Conservation (phyloP, 306 rosid genomes). For the Rubus parviflorus region DNA sequence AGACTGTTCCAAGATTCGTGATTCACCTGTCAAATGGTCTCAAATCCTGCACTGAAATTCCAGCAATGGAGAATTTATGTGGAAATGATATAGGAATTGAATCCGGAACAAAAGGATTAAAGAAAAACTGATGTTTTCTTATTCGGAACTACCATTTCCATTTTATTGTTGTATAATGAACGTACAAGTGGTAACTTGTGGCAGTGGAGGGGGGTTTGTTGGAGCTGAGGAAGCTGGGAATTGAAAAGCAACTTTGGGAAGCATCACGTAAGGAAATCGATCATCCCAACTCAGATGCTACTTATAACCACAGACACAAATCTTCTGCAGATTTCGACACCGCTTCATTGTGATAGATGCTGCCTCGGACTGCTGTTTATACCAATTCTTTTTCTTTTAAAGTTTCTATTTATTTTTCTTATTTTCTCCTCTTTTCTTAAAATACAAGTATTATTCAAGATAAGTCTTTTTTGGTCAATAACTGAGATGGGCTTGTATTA, state of each 20-base stretch:
- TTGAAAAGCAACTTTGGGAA: slow-evolving; percentile 97
- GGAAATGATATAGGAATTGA: neutral
- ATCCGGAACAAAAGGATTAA: neutral
- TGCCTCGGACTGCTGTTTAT: slow-evolving; percentile 22
- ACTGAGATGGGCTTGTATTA: slow-evolving; percentile 19
- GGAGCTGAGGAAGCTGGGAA: slow-evolving; percentile 91
- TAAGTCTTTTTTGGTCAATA: neutral
- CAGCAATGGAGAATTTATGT: neutral
- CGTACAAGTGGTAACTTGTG: slow-evolving; percentile 14
- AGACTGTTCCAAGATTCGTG: neutral
- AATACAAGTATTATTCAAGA: neutral
- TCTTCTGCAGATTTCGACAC: slow-evolving; percentile 52
- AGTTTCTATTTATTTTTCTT: slow-evolving; percentile 20
- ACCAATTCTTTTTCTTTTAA: slow-evolving; percentile 31
- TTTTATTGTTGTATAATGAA: slow-evolving; percentile 15
- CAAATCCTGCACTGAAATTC: neutral
- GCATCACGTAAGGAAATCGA: slow-evolving; percentile 91
- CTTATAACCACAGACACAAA: slow-evolving; percentile 38
- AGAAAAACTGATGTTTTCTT: neutral
- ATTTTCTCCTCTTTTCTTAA: slow-evolving; percentile 16
- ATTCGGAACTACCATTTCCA: neutral
- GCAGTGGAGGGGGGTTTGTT: slow-evolving; percentile 84
- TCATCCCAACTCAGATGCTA: slow-evolving; percentile 45
- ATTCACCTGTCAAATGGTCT: neutral
- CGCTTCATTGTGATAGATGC: slow-evolving; percentile 29